These are phyloP conservation scores for Imleria badia DNA, from an alignment of 768 basidiomycete genomes.

Conservation along the genomic window DNA sequence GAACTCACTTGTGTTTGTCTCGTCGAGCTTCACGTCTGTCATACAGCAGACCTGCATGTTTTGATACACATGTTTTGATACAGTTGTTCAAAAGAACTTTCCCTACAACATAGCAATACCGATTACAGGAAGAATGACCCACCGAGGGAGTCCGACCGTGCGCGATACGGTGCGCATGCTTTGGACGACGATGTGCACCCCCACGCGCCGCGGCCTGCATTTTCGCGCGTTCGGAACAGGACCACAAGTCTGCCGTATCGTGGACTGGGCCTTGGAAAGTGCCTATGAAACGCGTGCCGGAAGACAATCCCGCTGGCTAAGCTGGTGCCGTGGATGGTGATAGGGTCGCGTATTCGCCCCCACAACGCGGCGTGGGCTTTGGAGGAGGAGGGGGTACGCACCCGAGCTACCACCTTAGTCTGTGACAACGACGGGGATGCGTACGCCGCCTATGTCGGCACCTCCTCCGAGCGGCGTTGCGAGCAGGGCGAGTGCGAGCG, in stretches of 20 bases:
- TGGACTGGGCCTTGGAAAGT: conserved; percentile 32
- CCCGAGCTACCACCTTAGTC: conserved; percentile 24
- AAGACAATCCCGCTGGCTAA: conserved; percentile 37
- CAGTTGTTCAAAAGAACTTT: no score
- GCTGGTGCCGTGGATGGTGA: not conserved
- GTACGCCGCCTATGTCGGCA: conserved; percentile 21
- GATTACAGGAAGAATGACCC: no score
- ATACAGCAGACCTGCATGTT: no score
- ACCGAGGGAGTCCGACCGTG: conserved; percentile 32
- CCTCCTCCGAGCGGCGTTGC: conserved; percentile 26
- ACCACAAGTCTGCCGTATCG: conserved; percentile 43
- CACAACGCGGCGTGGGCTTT: conserved; percentile 17
- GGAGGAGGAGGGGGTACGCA: conserved; percentile 15
- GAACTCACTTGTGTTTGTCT: no score
- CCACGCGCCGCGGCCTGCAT: conserved; percentile 17
- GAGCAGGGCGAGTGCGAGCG: conserved; percentile 26
- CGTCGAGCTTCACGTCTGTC: no score
- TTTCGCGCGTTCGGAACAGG: conserved; percentile 44
- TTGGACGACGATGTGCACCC: conserved; percentile 11
- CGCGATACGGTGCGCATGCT: conserved; percentile 19
- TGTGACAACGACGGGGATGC: conserved; percentile 12
- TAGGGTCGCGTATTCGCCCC: conserved; percentile 30
- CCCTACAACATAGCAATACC: no score
- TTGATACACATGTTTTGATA: no score
- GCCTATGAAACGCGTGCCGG: conserved; percentile 45